phyloP scores from a whole-genome alignment of 805 yeast species.

The Starmerella stigmatis region DNA sequence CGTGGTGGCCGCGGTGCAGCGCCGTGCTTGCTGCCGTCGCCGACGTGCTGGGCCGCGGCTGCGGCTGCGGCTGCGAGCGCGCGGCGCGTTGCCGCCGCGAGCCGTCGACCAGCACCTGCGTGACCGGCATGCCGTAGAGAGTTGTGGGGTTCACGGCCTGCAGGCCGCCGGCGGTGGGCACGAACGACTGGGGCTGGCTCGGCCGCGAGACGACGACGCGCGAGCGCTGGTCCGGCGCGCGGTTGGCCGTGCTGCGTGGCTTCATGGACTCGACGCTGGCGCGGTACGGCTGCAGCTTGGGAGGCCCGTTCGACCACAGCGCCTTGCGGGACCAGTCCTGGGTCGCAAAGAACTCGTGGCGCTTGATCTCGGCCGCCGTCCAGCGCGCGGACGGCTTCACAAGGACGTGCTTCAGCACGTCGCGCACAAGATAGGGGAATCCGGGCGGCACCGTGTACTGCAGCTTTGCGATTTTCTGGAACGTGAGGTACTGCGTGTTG shows the following conservation, averaged over 20 bases:
- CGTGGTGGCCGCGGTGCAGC: constrained; percentile 10
- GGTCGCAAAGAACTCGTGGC: constrained; percentile 59
- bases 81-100: not conserved
- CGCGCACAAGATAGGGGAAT: constrained; percentile 53
- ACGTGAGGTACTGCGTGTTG: constrained; percentile 69
- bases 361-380: constrained; percentile 46
- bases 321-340: constrained; percentile 59
- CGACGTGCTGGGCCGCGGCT: not conserved
- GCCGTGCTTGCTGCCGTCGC: constrained; percentile 20
- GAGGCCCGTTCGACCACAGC: constrained; percentile 62
- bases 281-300: constrained; percentile 48
- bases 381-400: constrained; percentile 60
- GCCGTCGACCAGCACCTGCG: not conserved
- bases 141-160: constrained; percentile 22
- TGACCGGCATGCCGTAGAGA: constrained; percentile 21
- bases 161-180: constrained; percentile 23
- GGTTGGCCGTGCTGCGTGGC: constrained; percentile 13
- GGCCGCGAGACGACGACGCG: not conserved
- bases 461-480: constrained; percentile 72
- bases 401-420: constrained; percentile 55
- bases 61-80: constrained; percentile 11
- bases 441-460: constrained; percentile 64
- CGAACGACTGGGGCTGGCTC: constrained; percentile 6
- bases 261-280: constrained; percentile 23
- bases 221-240: not conserved